A percentile compares a stretch with the other conserved stretches of the same genome.
These are phyloP conservation scores for Acaromyces ingoldii DNA, from an alignment of 1,284 basidiomycete genomes.

Conservation along the genomic window DNA sequence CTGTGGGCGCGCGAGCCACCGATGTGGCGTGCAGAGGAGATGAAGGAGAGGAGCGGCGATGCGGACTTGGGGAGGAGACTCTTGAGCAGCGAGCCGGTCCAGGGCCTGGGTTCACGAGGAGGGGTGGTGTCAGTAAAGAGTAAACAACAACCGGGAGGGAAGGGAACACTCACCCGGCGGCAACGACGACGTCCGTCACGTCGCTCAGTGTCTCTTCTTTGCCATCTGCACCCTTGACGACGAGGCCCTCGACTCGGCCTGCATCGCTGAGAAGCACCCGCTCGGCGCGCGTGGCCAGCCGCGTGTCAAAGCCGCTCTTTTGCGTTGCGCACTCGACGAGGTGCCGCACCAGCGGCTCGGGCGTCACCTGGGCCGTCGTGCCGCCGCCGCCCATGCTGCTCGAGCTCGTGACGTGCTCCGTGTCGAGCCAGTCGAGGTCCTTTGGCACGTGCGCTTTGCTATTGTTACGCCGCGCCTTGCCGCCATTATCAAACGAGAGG, in stretches of 20 bases:
- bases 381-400: conserved; percentile 51
- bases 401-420: conserved; percentile 36
- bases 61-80: conserved; percentile 55
- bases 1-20: conserved; percentile 56
- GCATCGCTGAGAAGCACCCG: conserved; percentile 18
- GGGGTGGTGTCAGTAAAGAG: background rate
- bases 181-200: conserved; percentile 61
- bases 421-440: conserved; percentile 45
- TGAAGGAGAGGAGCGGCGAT: conserved; percentile 22
- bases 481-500: conserved; percentile 8
- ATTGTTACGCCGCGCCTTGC: too few species aligned
- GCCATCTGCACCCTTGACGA: conserved; percentile 12
- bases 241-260: conserved; percentile 19
- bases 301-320: conserved; percentile 54
- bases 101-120: conserved; percentile 58
- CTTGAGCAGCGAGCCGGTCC: conserved; percentile 65
- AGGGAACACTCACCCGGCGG: conserved; percentile 56
- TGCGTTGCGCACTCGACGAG: conserved; percentile 61
- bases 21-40: conserved; percentile 49
- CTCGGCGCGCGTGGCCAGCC: conserved; percentile 46
- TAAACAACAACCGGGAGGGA: background rate
- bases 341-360: conserved; percentile 70
- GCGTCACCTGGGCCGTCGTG: conserved; percentile 74
- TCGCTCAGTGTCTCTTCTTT: conserved; percentile 10
- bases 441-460: background rate